Base-by-base conservation (phyloP, 2,329 filamentous ascomycete species). In the Fusarium odoratissimum region DNA sequence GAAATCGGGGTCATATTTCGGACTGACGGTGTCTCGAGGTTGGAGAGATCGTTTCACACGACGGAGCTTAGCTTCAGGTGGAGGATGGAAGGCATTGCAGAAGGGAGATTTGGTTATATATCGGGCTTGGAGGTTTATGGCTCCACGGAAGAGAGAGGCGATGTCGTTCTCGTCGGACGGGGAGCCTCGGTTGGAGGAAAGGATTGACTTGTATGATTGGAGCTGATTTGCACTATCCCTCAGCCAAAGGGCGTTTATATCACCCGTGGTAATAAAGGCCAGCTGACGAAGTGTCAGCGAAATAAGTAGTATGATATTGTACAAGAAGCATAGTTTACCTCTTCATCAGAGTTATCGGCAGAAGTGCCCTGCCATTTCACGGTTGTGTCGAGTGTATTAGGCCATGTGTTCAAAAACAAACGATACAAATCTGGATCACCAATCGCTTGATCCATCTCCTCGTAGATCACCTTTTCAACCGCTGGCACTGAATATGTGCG, bases 81-180 rank as follows among this genome's bases (percentile, higher is more conserved):
- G 95, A 1, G 95, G 93, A 79, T 97, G 95, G 83, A 98, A 98
- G 41, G 95, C 93, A 82, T 98, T 97, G 86, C 95, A 98, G 83
- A 95, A 95, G 2, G 95, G 95, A 12, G 88, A 87, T 16, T 87
- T 86, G 59, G 90, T 84, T 55, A 95, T 83, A 80, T 94, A 94
- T 63, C 92, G 88, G 11, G 91, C 88, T 78, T 95, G 93, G 3
- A 94, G 87, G 79, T 95, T 95, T 80, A 95, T 93, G 35, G 91
- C 90, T 33, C 93, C 93, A 31, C 92, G 88, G 81, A 90, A 94
- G 9, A 95, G 84, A 57, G 89, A 89, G 33, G 91, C 92, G 42
- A 95, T 84, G 65, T 74, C 73, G 64, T 77, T 76, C 8, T 88
- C 90, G 75, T 90, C 83, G 13, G 82, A 77, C 35, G n/a, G 84